A percentile compares a stretch with the other conserved stretches of the same genome.
Evolutionary conservation across 352 stramenopile genomes (phyloP).

Genomic region (Phytophthora foliorum): DNA sequence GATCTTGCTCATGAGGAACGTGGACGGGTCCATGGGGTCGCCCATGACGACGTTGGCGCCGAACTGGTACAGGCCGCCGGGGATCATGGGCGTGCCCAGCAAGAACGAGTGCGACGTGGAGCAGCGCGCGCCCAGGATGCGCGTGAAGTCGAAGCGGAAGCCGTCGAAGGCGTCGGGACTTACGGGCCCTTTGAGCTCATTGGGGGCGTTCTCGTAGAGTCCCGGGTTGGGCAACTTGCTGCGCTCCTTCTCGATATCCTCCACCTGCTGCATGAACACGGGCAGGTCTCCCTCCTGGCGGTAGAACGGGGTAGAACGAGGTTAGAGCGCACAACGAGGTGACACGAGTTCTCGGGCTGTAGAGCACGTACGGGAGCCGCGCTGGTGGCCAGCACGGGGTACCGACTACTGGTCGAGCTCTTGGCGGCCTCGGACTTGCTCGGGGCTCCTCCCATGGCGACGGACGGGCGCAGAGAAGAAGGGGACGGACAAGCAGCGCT

Average conservation of each 20-base stretch:
- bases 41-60: constrained; percentile 84
- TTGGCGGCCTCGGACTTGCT: constrained; percentile 41
- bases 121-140: constrained; percentile 83
- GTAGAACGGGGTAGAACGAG: constrained; percentile 10
- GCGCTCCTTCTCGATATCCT: constrained; percentile 83
- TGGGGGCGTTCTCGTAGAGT: constrained; percentile 87
- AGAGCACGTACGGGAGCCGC: constrained; percentile 56
- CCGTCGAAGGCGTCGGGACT: constrained; percentile 87
- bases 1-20: constrained; percentile 90
- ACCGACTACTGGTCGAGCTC: constrained; percentile 33
- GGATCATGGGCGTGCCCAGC: constrained; percentile 86
- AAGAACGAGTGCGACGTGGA: constrained; percentile 88
- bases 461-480: constrained; percentile 16
- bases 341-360: background rate
- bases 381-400: constrained; percentile 78
- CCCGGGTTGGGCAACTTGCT: constrained; percentile 79
- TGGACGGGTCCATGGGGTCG: constrained; percentile 82
- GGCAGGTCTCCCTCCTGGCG: constrained; percentile 55
- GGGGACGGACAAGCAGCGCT: constrained; percentile 23
- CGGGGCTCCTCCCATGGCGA: constrained; percentile 60
- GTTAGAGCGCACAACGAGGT: background rate
- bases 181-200: constrained; percentile 85
- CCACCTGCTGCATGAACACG: constrained; percentile 87
- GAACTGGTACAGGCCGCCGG: constrained; percentile 88
- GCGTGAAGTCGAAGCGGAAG: constrained; percentile 90